Conservation (phyloP, 1,284 basidiomycete genomes). For the Cystobasidiaceae sp. region DNA sequence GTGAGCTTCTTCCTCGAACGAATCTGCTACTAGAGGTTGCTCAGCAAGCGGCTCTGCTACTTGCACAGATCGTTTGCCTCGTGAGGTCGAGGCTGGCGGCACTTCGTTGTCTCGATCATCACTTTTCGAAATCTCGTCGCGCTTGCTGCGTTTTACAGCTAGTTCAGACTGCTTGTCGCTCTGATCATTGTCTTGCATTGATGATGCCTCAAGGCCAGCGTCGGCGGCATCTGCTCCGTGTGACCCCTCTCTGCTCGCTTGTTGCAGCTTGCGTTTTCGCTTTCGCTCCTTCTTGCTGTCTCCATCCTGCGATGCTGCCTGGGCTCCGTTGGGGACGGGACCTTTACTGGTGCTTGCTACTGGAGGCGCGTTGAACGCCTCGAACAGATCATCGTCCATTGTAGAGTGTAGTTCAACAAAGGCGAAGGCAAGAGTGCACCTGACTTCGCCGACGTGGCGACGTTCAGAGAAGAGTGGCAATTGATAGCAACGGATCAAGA, state of each 20-base stretch:
- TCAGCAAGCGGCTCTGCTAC: conserved; percentile 22
- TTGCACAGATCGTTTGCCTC: background rate
- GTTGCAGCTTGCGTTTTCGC: conserved; percentile 12
- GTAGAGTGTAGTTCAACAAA: background rate
- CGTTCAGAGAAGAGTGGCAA: too few species aligned
- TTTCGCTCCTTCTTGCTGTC: conserved; percentile 10
- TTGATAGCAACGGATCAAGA: background rate
- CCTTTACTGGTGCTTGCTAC: conserved; percentile 13
- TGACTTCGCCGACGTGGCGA: too few species aligned
- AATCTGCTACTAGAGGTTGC: conserved; percentile 28
- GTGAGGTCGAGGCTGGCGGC: background rate
- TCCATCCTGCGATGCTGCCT: background rate
- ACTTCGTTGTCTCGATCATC: background rate
- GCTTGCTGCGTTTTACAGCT: conserved; percentile 4
- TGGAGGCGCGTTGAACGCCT: conserved; percentile 1
- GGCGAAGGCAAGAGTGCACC: too few species aligned
- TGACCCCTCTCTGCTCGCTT: background rate
- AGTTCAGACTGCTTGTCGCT: background rate
- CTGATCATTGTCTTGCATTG: background rate
- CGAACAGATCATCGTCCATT: conserved; percentile 30
- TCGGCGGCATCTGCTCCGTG: background rate
- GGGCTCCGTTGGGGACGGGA: background rate
- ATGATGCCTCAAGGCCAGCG: too few species aligned
- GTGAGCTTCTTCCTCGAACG: conserved; percentile 31
- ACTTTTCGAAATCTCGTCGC: background rate